Evolutionary conservation across 2,329 filamentous ascomycete genomes (phyloP).

Genomic region (Periconia sp.): DNA sequence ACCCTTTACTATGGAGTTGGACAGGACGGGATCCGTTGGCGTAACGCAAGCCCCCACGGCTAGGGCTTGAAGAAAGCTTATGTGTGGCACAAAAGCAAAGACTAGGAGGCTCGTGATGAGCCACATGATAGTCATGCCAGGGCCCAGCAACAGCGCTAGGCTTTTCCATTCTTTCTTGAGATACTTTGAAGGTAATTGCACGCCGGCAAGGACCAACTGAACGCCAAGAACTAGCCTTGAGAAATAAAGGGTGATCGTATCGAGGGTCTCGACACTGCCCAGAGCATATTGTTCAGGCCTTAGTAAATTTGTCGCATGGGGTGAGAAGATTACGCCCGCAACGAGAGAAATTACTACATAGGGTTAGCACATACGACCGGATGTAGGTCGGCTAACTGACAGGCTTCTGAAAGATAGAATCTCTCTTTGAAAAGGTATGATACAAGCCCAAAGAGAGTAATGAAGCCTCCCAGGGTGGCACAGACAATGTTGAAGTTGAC

Average conservation of each 20-base stretch:
- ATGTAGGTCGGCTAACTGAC: conserved; percentile 59
- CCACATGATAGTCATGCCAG: conserved; percentile 90
- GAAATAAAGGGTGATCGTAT: conserved; percentile 81
- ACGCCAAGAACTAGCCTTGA: conserved; percentile 86
- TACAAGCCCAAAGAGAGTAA: conserved; percentile 87
- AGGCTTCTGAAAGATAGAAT: conserved; percentile 88
- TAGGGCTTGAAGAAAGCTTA: conserved; percentile 78
- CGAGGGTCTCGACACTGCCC: conserved; percentile 62
- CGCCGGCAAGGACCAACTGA: conserved; percentile 85
- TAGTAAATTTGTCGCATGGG: conserved; percentile 77
- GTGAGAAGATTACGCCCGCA: conserved; percentile 79
- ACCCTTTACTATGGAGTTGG: conserved; percentile 89
- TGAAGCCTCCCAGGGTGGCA: conserved; percentile 81
- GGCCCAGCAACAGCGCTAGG: conserved; percentile 76
- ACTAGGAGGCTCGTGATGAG: conserved; percentile 77
- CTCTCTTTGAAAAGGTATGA: conserved; percentile 89
- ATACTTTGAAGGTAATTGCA: conserved; percentile 86
- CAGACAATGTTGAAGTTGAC: conserved; percentile 86
- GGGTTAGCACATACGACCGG: conserved; percentile 10
- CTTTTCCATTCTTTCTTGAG: conserved; percentile 79
- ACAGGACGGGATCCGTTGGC: conserved; percentile 86
- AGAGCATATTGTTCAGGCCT: conserved; percentile 75
- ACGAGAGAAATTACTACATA: conserved; percentile 78
- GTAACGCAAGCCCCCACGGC: conserved; percentile 87
- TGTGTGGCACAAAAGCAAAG: conserved; percentile 74